These are phyloP conservation scores for Geopyxis carbonaria DNA, from an alignment of 495 filamentous ascomycete genomes.

Conservation along the genomic window DNA sequence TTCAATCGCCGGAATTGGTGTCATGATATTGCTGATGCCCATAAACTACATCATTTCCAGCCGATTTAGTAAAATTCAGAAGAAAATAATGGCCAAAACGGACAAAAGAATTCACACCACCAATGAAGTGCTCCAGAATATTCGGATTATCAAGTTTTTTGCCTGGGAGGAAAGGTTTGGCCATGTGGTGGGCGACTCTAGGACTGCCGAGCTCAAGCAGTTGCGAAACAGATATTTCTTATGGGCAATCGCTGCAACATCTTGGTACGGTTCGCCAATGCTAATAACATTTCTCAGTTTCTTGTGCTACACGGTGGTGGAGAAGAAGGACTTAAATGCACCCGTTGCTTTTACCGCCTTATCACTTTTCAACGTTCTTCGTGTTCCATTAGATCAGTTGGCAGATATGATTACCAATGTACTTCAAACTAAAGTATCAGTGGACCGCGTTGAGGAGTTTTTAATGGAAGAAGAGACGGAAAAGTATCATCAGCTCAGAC, in stretches of 20 bases:
- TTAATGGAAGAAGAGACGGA: conserved; percentile 88
- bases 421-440: conserved; percentile 90
- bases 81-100: conserved; percentile 80
- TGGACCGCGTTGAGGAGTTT: conserved; percentile 93
- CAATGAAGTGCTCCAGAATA: conserved; percentile 94
- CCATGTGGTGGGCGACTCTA: conserved; percentile 72
- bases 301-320: conserved; percentile 77
- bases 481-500: conserved; percentile 74
- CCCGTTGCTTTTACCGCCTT: conserved; percentile 93
- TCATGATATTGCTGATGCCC: conserved; percentile 78
- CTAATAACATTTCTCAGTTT: conserved; percentile 94
- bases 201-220: conserved; percentile 57
- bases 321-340: conserved; percentile 74
- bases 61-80: conserved; percentile 68
- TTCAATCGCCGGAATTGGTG: conserved; percentile 81
- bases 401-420: conserved; percentile 99
- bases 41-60: conserved; percentile 75
- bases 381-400: conserved; percentile 85
- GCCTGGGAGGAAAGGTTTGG: conserved; percentile 93
- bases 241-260: conserved; percentile 76
- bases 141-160: conserved; percentile 98
- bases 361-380: conserved; percentile 88
- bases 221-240: conserved; percentile 70
- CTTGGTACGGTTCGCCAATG: conserved; percentile 94
- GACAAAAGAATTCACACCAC: conserved; percentile 94